Conservation (phyloP, 768 basidiomycete genomes). For the Xerocomus brunneocitrinus region DNA sequence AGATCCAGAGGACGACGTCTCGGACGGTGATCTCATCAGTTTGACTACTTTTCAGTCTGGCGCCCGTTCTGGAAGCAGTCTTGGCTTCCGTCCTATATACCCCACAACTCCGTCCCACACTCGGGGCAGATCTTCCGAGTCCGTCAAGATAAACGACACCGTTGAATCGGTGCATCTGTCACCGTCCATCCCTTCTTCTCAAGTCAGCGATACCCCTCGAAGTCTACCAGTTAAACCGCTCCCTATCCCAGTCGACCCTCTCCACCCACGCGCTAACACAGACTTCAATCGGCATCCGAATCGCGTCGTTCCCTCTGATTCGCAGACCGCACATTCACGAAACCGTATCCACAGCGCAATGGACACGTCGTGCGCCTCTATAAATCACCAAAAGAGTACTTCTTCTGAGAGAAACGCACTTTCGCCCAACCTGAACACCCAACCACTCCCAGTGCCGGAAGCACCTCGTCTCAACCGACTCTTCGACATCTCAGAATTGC, state of each 20-base stretch:
- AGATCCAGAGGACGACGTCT: slow-evolving; percentile 54
- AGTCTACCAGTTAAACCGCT: slow-evolving; percentile 3
- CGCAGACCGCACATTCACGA: slow-evolving; percentile 11
- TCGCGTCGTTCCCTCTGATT: slow-evolving; percentile 8
- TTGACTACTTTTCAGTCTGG: slow-evolving; percentile 47
- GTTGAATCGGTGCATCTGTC: background rate
- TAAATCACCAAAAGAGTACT: background rate
- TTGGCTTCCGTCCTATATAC: slow-evolving; percentile 36
- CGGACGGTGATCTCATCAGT: slow-evolving; percentile 54
- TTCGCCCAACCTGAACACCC: background rate
- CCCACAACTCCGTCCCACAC: slow-evolving; percentile 1
- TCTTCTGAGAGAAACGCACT: slow-evolving; percentile 1
- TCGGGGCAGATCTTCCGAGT: background rate
- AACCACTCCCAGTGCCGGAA: slow-evolving; percentile 1
- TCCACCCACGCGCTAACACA: slow-evolving; percentile 26
- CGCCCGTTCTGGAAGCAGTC: slow-evolving; percentile 46
- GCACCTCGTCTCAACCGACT: slow-evolving; percentile 6
- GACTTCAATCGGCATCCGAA: slow-evolving; percentile 13
- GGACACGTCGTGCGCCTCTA: background rate
- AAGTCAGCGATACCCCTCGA: background rate
- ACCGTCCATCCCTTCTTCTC: background rate
- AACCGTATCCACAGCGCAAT: slow-evolving; percentile 16
- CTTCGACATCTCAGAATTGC: slow-evolving; percentile 1
- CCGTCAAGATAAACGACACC: background rate
- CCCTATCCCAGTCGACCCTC: background rate